Percentiles rank a stretch among this genome's conserved stretches.
Evolutionary conservation across 345 rosid species (phyloP).

Genomic region (Physaria fendleri): DNA sequence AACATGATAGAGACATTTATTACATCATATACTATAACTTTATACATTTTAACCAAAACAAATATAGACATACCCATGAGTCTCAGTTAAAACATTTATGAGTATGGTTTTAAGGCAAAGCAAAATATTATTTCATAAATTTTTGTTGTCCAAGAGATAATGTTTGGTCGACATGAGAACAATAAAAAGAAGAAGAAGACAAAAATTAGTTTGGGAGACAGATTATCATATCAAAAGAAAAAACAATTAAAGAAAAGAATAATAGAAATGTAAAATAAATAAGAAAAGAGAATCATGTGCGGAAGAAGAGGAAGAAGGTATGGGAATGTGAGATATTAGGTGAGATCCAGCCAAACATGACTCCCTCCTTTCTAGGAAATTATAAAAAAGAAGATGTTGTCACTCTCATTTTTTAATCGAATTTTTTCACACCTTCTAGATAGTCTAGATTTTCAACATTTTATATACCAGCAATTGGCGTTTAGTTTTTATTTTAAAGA

Average conservation of each 20-base stretch:
- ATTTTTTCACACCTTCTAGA: constrained; percentile 22
- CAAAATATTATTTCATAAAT: not conserved
- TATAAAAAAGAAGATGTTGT: not conserved
- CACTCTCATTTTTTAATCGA: constrained; percentile 1
- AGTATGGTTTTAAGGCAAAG: constrained; percentile 5
- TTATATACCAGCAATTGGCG: not conserved
- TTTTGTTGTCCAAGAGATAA: not conserved
- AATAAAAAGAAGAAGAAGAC: not conserved
- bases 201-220: constrained; percentile 1
- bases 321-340: constrained; percentile 34
- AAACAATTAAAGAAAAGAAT: not conserved
- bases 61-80: not conserved
- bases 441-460: not conserved
- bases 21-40: not conserved
- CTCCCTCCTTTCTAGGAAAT: constrained; percentile 24
- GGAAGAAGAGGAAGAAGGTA: constrained; percentile 27
- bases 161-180: constrained; percentile 14
- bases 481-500: not conserved
- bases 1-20: not conserved
- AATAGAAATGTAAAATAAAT: not conserved
- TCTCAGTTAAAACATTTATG: not conserved
- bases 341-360: constrained; percentile 37
- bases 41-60: not conserved
- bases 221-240: not conserved
- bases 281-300: constrained; percentile 30